These are phyloP conservation scores for Aciculoconidium aculeatum DNA, from an alignment of 805 yeast genomes.

Conservation along the genomic window DNA sequence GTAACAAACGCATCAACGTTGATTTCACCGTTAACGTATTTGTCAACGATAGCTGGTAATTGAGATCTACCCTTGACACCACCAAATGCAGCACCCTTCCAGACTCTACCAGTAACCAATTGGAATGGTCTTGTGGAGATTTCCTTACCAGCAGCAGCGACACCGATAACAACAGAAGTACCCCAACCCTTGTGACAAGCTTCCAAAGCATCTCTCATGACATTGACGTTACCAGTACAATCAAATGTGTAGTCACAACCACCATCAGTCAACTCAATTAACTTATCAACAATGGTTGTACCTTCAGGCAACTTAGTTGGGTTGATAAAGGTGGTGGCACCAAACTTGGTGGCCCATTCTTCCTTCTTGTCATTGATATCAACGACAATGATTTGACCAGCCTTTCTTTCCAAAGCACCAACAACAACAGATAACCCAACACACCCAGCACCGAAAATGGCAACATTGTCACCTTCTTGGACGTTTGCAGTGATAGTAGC, in stretches of 20 bases:
- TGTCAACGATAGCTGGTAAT: constrained; percentile 84
- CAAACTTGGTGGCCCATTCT: constrained; percentile 82
- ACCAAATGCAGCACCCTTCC: constrained; percentile 99
- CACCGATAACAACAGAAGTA: constrained; percentile 90
- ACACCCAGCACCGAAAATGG: constrained; percentile 96
- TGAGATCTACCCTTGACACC: constrained; percentile 98
- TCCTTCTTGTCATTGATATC: constrained; percentile 83
- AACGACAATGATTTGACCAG: constrained; percentile 74
- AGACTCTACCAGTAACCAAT: constrained; percentile 96
- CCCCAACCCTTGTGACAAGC: constrained; percentile 99
- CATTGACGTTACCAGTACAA: constrained; percentile 94
- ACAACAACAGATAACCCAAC: constrained; percentile 95
- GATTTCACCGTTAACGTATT: constrained; percentile 72
- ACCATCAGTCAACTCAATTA: constrained; percentile 88
- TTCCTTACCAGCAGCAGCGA: constrained; percentile 97
- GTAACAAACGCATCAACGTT: constrained; percentile 95
- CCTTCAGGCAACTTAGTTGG: constrained; percentile 74
- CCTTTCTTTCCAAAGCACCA: constrained; percentile 84
- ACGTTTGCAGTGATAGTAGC: constrained; percentile 92
- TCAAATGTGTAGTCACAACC: constrained; percentile 96
- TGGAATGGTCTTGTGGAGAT: constrained; percentile 97
- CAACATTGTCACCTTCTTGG: constrained; percentile 86
- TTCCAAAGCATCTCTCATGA: constrained; percentile 95
- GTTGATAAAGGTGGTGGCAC: constrained; percentile 93
- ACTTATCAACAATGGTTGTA: constrained; percentile 69